phyloP scores from a whole-genome alignment of 2,329 filamentous ascomycete species.

The Fusarium succisae region DNA sequence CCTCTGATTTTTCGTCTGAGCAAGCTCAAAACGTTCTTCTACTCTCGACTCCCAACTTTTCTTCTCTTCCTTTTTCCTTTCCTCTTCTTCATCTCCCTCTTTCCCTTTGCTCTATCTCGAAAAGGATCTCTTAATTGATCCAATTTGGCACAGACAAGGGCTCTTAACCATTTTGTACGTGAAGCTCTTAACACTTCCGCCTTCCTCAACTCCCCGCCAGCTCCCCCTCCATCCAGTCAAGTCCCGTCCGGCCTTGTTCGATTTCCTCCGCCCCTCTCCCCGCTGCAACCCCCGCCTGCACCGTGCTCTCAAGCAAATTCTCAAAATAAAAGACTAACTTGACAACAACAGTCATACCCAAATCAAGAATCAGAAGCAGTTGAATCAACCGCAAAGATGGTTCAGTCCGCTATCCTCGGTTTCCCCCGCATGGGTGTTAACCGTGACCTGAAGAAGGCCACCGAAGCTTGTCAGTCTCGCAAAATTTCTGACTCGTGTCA shows the following conservation, averaged over 20 bases:
- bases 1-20: constrained; percentile 40
- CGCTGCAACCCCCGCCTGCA: constrained; percentile 38
- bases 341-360: constrained; percentile 20
- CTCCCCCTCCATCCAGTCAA: background rate
- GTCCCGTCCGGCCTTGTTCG: constrained; percentile 1
- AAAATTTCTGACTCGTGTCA: constrained; percentile 47
- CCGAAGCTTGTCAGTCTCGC: constrained; percentile 81
- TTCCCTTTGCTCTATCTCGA: constrained; percentile 37
- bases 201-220: background rate
- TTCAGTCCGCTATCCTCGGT: constrained; percentile 84
- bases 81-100: constrained; percentile 32
- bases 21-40: constrained; percentile 28
- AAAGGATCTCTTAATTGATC: constrained; percentile 42
- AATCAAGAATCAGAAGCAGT: constrained; percentile 34
- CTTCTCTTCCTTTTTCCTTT: constrained; percentile 34
- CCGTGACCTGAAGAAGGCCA: constrained; percentile 99
- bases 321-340: constrained; percentile 20
- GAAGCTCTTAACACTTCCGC: background rate
- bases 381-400: constrained; percentile 60
- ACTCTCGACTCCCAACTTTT: constrained; percentile 35
- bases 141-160: constrained; percentile 43
- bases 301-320: constrained; percentile 27
- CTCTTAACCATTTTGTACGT: constrained; percentile 40
- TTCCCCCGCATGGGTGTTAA: constrained; percentile 99
- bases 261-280: constrained; percentile 37